Conservation (phyloP, 2,329 filamentous ascomycete species). For the Botrytis sinoallii region DNA sequence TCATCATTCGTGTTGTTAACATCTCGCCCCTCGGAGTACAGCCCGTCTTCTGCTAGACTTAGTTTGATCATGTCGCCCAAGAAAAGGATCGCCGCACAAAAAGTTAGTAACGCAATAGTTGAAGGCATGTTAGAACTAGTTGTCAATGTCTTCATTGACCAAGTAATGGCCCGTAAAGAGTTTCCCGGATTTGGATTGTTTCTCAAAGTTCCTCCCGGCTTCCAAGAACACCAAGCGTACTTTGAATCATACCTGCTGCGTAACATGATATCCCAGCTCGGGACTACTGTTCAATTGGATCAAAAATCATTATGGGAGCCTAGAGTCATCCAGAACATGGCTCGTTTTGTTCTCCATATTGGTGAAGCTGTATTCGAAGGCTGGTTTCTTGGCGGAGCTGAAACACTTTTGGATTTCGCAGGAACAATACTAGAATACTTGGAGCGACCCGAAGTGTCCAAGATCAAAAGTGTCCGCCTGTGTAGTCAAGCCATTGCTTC, state of each 20-base stretch:
- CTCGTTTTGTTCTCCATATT: constrained; percentile 75
- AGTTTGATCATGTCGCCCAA: constrained; percentile 60
- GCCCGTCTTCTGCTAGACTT: constrained; percentile 59
- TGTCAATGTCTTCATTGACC: constrained; percentile 77
- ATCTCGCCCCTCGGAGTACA: constrained; percentile 58
- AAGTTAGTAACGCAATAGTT: constrained; percentile 66
- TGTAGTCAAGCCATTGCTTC: constrained; percentile 78
- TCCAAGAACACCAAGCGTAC: constrained; percentile 90
- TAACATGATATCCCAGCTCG: constrained; percentile 68
- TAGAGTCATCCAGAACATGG: constrained; percentile 80
- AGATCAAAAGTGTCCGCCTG: constrained; percentile 82
- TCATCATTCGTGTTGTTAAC: constrained; percentile 92
- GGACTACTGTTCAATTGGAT: constrained; percentile 66
- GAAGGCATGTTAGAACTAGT: constrained; percentile 76
- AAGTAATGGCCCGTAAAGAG: constrained; percentile 81
- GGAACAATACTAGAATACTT: constrained; percentile 85
- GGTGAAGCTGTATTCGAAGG: constrained; percentile 91
- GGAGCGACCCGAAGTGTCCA: constrained; percentile 76
- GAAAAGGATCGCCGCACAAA: constrained; percentile 49
- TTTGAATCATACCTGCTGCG: constrained; percentile 88
- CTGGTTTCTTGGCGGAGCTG: constrained; percentile 89
- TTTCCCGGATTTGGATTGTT: constrained; percentile 85
- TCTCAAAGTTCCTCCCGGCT: constrained; percentile 84
- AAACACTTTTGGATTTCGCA: constrained; percentile 78
- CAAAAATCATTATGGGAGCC: constrained; percentile 75